phyloP scores from a whole-genome alignment of 2,329 filamentous ascomycete species.

The Ambrosiella cleistominuta region DNA sequence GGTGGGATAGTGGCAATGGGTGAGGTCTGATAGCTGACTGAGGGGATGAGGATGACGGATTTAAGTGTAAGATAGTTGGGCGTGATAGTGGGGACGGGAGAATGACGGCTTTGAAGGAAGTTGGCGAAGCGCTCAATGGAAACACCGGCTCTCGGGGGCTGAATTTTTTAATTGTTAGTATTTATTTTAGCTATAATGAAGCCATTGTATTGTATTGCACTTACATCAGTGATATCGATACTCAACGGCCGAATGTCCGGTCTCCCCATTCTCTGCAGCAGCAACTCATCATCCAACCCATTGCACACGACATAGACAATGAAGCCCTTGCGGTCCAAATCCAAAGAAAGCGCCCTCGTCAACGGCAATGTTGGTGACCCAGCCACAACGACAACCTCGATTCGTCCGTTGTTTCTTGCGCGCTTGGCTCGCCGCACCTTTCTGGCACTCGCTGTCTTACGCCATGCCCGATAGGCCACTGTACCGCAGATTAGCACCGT shows the following conservation, averaged over 20 bases:
- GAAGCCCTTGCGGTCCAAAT: slow-evolving; percentile 80
- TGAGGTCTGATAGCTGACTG: slow-evolving; percentile 60
- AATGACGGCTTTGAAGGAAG: slow-evolving; percentile 56
- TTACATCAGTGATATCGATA: slow-evolving; percentile 66
- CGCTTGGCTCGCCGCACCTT: slow-evolving; percentile 60
- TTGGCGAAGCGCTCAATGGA: slow-evolving; percentile 55
- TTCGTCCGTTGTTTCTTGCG: slow-evolving; percentile 61
- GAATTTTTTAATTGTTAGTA: slow-evolving; percentile 3
- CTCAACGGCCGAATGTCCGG: slow-evolving; percentile 66
- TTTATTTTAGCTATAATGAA: background rate
- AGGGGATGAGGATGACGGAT: slow-evolving; percentile 70
- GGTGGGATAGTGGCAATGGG: slow-evolving; percentile 73
- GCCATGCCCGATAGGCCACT: slow-evolving; percentile 34
- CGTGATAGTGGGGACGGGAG: slow-evolving; percentile 57
- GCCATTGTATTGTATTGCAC: slow-evolving; percentile 17
- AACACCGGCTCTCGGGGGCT: slow-evolving; percentile 51
- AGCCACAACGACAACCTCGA: slow-evolving; percentile 74
- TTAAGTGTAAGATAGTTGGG: slow-evolving; percentile 60
- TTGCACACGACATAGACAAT: slow-evolving; percentile 83
- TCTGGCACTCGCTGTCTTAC: slow-evolving; percentile 36
- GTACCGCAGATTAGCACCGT: slow-evolving; percentile 55
- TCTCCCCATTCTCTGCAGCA: slow-evolving; percentile 59
- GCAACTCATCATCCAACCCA: slow-evolving; percentile 66
- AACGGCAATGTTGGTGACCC: slow-evolving; percentile 75
- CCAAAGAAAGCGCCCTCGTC: slow-evolving; percentile 64